Evolutionary conservation across 257 asterid genomes (phyloP).

Genomic region (Solanum pimpinellifolium): DNA sequence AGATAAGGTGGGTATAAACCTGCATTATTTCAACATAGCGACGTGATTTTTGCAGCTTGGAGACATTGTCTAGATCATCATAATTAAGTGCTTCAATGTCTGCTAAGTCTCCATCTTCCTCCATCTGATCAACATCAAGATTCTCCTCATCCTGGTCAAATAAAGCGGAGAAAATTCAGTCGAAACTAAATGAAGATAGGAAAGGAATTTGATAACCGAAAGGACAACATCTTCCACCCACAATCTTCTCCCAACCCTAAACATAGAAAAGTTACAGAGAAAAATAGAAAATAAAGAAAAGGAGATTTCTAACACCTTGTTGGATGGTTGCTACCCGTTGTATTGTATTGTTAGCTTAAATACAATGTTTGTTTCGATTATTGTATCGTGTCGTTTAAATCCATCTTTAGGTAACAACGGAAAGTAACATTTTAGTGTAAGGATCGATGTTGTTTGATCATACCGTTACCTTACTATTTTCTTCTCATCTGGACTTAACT

Average conservation of each 20-base stretch:
- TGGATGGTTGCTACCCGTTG: not conserved
- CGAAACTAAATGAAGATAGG: not conserved
- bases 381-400: not conserved
- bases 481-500: not conserved
- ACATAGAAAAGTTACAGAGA: not conserved
- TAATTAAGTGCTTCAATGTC: constrained; percentile 89
- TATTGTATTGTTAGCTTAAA: not conserved
- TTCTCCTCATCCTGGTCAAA: constrained; percentile 43
- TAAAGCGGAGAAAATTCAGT: constrained; percentile 1
- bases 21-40: constrained; percentile 67
- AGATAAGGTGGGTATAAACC: constrained; percentile 25
- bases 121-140: constrained; percentile 59
- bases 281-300: not conserved
- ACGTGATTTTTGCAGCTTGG: constrained; percentile 73
- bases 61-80: constrained; percentile 86
- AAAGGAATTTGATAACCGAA: not conserved
- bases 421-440: not conserved
- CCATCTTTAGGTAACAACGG: not conserved
- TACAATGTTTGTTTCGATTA: not conserved
- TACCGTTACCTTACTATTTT: too few species aligned
- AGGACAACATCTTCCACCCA: not conserved
- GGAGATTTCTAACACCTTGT: not conserved
- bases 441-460: not conserved
- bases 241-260: not conserved
- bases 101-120: constrained; percentile 90